Percentiles rank a stretch among this genome's conserved stretches.
Evolutionary conservation across 371 early-diverging fungal genomes (phyloP).

Genomic region (Phascolomyces articulosus): DNA sequence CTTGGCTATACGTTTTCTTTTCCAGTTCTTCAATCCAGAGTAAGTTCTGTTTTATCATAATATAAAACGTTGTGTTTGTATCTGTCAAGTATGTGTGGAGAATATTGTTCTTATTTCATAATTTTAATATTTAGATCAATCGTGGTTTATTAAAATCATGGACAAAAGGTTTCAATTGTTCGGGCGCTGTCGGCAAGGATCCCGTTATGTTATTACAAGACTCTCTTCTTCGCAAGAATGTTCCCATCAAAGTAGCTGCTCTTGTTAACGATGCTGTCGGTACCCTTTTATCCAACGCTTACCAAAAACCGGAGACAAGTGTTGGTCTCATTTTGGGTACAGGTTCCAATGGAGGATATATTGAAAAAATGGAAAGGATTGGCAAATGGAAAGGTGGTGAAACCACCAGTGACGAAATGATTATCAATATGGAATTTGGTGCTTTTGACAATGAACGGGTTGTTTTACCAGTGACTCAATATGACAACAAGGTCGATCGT

Average conservation of each 20-base stretch:
- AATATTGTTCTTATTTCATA: no score
- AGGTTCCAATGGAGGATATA: slow-evolving; percentile 95
- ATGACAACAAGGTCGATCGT: slow-evolving; percentile 86
- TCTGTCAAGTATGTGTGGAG: no score
- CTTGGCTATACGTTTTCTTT: slow-evolving; percentile 97
- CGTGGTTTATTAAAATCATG: slow-evolving; percentile 82
- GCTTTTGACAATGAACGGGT: slow-evolving; percentile 82
- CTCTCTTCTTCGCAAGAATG: slow-evolving; percentile 75
- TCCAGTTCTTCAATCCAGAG: slow-evolving; percentile 83
- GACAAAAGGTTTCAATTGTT: slow-evolving; percentile 91
- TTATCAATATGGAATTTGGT: slow-evolving; percentile 93
- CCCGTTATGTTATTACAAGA: slow-evolving; percentile 87
- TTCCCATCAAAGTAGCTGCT: slow-evolving; percentile 81
- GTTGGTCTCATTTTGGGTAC: slow-evolving; percentile 96
- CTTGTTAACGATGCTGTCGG: slow-evolving; percentile 97
- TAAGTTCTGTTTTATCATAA: slow-evolving; percentile 7
- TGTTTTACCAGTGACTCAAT: slow-evolving; percentile 82
- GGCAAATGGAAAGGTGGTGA: slow-evolving; percentile 67
- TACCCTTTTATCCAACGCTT: slow-evolving; percentile 88
- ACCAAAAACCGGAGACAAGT: slow-evolving; percentile 77
- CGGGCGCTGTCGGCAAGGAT: slow-evolving; percentile 86
- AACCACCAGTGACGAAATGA: slow-evolving; percentile 71
- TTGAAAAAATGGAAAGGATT: slow-evolving; percentile 76
- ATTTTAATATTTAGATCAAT: slow-evolving; percentile 56
- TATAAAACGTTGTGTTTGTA: no score